Evolutionary conservation across 495 filamentous ascomycete species (phyloP), one percentile per base, ranked within the genome.

Genomic region (Penicillium salamii): DNA sequence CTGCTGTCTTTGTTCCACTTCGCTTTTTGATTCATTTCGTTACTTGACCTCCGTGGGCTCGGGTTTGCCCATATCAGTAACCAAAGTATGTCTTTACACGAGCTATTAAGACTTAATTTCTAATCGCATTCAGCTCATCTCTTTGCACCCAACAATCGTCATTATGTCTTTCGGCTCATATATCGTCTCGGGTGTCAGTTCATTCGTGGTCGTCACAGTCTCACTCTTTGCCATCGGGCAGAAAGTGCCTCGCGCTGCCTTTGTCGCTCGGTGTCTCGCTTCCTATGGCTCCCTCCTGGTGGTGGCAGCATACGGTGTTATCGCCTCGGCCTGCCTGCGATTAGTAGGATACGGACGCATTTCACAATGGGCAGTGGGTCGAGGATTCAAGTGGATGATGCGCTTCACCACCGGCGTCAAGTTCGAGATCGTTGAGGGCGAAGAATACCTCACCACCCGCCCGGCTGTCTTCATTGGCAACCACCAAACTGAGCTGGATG

Each of bases 401-500:
- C 76, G 77, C 44, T 63, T 77, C 29, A 78, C 80, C 17, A 91
- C 90, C 14, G 90, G 90, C 39, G 76, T 98, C n/a, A 76, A 68
- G 21, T 97, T 96, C 58, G 75, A 83, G 35, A 72, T 97, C 49
- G 70, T 85, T 31, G 81, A 87, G 42, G 86, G 87, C 36, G 67
- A 84, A 35, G 68, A 84, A 50, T 59, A 83, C 46, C 80, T 96
- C 23, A 77, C 72, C 3, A 79, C 79, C 21, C 80, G 91, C 31
- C 95, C 93, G 4, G 89, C 89, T 33, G 88, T 98, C 42, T 91
- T 97, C 60, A 78, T 97, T 57, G 87, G 83, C 20, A 97, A 97
- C 65, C 92, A 97, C 72, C 91, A 97, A 74, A 87, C 85, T 5
- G 95, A 97, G 66, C 80, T 99, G 47, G 93, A 99, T 63, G 87